Base-by-base conservation (phyloP, 1,284 basidiomycete species). In the Pseudozyma sp. region DNA sequence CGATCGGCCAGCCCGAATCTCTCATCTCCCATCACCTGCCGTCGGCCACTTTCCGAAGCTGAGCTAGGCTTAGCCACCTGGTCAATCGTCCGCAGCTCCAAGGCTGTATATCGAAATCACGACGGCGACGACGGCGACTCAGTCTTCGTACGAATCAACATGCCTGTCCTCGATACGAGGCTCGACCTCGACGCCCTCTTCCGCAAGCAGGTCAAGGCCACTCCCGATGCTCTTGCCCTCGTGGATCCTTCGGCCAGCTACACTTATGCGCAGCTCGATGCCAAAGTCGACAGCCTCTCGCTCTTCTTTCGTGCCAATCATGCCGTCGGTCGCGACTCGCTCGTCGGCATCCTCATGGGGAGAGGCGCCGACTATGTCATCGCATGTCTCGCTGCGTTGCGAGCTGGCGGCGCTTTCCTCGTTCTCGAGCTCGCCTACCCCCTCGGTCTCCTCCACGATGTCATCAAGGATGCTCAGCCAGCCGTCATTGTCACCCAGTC, bases 381-480 rank as follows among this genome's bases (percentile, higher is more conserved):
- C 50, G 80, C 82, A 16, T 72, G 75, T 45, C 74, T 84, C 30
- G 82, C 82, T 43, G 79, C 80, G 16, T 54, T 83, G 33, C 78
- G 82, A 9, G 82, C 82, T 14, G 82, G 82, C 19, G 82, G 82
- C 39, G 82, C 82, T 46, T 84, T 84, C 54, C 75, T 84, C 56
- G 82, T 83, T 16, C 81, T 84, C 62, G 82, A 84, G 40, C 76
- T 84, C 45, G 82, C 82, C n/a, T 84, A 84, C 34, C 82, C 82
- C 0, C 63, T 66, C 29, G 66, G 68, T 34, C 73, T 84, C 14
- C 70, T 84, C 24, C 61, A 69, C 51, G 79, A 83, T 16, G 82
- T 84, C 43, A 75, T 84, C 59, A 55, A 81, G 45, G 82, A 84
- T 51, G 82, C 82, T 19, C 67, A 58, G n/a, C 82, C 82, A 5